Percentiles rank a stretch among this genome's conserved stretches.
phyloP scores from a whole-genome alignment of 2,329 filamentous ascomycete genomes.

The Tolypocladium tropicale region DNA sequence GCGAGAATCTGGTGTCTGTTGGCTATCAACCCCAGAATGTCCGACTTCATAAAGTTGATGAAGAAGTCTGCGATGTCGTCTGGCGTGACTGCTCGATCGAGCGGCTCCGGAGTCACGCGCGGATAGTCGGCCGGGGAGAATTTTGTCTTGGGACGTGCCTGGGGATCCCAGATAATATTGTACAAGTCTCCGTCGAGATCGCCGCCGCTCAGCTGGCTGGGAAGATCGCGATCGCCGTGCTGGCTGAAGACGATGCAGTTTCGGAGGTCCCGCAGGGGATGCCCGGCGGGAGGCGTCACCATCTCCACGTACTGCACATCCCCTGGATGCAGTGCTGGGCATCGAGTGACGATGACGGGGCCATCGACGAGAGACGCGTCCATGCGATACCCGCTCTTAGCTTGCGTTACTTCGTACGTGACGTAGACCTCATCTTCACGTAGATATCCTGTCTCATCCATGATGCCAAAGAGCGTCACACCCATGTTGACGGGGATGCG shows the following conservation, averaged over 20 bases:
- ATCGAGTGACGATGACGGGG: conserved; percentile 59
- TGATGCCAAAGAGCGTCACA: conserved; percentile 69
- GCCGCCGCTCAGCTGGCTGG: conserved; percentile 69
- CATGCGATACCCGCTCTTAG: conserved; percentile 12
- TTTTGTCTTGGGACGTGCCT: conserved; percentile 29
- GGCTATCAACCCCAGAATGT: conserved; percentile 56
- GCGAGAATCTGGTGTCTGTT: conserved; percentile 53
- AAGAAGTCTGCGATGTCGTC: conserved; percentile 74
- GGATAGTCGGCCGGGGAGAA: conserved; percentile 62
- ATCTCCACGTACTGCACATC: conserved; percentile 62
- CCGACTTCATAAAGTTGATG: conserved; percentile 62
- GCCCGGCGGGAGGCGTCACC: conserved; percentile 46
- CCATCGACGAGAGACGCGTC: conserved; percentile 22
- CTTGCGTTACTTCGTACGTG: conserved; percentile 35
- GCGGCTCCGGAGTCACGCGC: conserved; percentile 40
- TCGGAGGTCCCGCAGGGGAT: conserved; percentile 48
- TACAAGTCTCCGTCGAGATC: conserved; percentile 80
- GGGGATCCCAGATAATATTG: conserved; percentile 63
- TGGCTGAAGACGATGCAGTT: conserved; percentile 77
- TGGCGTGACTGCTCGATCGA: conserved; percentile 48
- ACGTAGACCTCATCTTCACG: conserved; percentile 59
- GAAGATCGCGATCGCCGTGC: conserved; percentile 60
- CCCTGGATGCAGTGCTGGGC: conserved; percentile 71
- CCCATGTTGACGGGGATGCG: conserved; percentile 63
- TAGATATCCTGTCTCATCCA: conserved; percentile 69